Percentiles rank a stretch among this genome's conserved stretches.
Evolutionary conservation across 345 rosid species (phyloP).

Genomic region (Trapa bicornis): DNA sequence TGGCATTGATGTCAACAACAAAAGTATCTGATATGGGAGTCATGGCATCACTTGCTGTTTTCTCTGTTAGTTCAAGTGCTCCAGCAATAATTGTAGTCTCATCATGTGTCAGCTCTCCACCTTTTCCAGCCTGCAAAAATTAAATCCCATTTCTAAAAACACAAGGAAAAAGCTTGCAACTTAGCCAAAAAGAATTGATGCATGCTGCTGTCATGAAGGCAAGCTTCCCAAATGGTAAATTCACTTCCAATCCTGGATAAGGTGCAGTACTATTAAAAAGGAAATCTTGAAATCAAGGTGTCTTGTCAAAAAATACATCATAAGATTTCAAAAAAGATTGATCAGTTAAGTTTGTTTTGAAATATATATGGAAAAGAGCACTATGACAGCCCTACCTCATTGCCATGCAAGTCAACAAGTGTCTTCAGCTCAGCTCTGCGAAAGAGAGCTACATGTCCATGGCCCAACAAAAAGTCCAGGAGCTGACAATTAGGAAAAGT

Average conservation of each 20-base stretch:
- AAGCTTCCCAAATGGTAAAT: not conserved
- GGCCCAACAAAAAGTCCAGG: constrained; percentile 73
- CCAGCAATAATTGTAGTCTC: constrained; percentile 98
- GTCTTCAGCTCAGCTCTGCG: constrained; percentile 99
- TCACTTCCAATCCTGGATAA: not conserved
- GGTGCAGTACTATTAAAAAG: not conserved
- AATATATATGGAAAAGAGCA: not conserved
- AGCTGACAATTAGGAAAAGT: constrained; percentile 32
- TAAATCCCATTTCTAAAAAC: not conserved
- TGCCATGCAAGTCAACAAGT: constrained; percentile 84
- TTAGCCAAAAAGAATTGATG: not conserved
- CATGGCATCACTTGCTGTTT: constrained; percentile 86
- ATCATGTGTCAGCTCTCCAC: constrained; percentile 94
- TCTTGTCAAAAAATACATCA: not conserved
- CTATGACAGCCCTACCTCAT: constrained; percentile 45
- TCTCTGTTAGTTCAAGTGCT: constrained; percentile 86
- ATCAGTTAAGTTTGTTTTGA: not conserved
- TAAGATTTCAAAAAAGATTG: not conserved
- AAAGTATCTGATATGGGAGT: constrained; percentile 73
- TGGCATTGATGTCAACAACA: constrained; percentile 72
- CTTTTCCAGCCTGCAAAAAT: constrained; percentile 75
- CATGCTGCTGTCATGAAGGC: not conserved
- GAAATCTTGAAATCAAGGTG: not conserved
- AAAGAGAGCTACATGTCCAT: constrained; percentile 77
- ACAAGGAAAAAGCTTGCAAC: not conserved